A percentile compares a stretch with the other conserved stretches of the same genome.
These are phyloP conservation scores for Brassica incana DNA, from an alignment of 345 rosid genomes.

Conservation along the genomic window DNA sequence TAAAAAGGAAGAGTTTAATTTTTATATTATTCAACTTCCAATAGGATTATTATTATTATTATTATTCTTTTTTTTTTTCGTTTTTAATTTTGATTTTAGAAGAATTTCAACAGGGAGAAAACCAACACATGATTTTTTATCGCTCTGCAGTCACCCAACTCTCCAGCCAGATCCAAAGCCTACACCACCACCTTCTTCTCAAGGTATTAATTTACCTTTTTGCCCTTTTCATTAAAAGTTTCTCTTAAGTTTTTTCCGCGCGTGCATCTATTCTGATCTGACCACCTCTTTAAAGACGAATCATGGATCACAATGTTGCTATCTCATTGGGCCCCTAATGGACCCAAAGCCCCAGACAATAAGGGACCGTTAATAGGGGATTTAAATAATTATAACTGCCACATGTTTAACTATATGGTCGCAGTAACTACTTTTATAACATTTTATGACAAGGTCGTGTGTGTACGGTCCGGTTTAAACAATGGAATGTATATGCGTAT, in stretches of 20 bases:
- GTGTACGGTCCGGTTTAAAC: not conserved
- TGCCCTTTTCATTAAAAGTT: slow-evolving; percentile 14
- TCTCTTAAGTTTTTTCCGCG: slow-evolving; percentile 44
- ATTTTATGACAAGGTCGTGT: not conserved
- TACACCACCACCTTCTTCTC: slow-evolving; percentile 47
- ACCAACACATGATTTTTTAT: slow-evolving; percentile 85
- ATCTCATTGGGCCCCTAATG: slow-evolving; percentile 22
- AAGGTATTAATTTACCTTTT: slow-evolving; percentile 46
- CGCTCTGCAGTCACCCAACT: slow-evolving; percentile 81
- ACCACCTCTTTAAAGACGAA: slow-evolving; percentile 23
- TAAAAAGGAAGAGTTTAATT: not conserved
- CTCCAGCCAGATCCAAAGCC: slow-evolving; percentile 75
- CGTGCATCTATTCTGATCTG: slow-evolving; percentile 47
- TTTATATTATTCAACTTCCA: not conserved
- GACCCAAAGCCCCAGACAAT: slow-evolving; percentile 32
- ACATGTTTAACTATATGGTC: not conserved
- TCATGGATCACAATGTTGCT: slow-evolving; percentile 35
- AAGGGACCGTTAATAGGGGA: not conserved
- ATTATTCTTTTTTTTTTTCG: not conserved
- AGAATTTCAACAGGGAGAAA: slow-evolving; percentile 70
- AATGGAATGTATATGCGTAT: not conserved
- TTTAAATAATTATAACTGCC: not conserved
- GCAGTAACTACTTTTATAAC: not conserved
- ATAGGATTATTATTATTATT: not conserved
- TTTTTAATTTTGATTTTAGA: slow-evolving; percentile 40